A percentile compares a stretch with the other conserved stretches of the same genome.
phyloP scores from a whole-genome alignment of 352 stramenopile genomes.

The Globisporangium parvum region DNA sequence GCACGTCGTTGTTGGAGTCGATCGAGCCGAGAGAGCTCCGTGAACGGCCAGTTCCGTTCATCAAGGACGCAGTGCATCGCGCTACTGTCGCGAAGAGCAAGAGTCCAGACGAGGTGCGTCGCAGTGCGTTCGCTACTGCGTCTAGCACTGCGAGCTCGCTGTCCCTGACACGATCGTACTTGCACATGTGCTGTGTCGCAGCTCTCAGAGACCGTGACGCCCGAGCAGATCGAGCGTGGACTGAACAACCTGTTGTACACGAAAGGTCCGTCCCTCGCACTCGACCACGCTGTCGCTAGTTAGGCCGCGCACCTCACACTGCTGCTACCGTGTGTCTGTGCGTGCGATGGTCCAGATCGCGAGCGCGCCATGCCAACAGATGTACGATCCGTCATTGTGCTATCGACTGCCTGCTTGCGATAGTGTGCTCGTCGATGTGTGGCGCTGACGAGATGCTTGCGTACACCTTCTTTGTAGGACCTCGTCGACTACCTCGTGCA shows the following conservation, averaged over 20 bases:
- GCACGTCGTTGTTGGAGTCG: constrained; percentile 37
- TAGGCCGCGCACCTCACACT: neutral
- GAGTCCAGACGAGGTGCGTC: neutral
- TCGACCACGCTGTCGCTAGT: neutral
- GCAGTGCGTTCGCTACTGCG: neutral
- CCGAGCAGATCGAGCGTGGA: constrained; percentile 24
- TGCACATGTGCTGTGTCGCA: neutral
- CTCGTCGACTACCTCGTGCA: constrained; percentile 73
- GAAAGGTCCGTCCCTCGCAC: constrained; percentile 22
- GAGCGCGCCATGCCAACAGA: constrained; percentile 38
- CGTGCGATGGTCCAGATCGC: constrained; percentile 22
- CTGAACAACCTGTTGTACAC: constrained; percentile 41
- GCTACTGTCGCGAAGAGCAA: neutral
- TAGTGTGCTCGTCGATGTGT: neutral
- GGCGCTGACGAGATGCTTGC: neutral
- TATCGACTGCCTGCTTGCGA: neutral
- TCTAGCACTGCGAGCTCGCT: neutral
- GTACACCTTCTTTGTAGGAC: constrained; percentile 22
- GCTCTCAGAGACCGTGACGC: neutral
- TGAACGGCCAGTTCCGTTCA: neutral
- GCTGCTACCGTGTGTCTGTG: neutral
- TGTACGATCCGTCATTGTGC: constrained; percentile 20
- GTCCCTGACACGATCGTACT: no score
- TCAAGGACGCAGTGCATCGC: neutral
- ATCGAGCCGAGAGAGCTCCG: constrained; percentile 26